Evolutionary conservation across 441 rosid species (phyloP).

Genomic region (Eruca vesicaria): DNA sequence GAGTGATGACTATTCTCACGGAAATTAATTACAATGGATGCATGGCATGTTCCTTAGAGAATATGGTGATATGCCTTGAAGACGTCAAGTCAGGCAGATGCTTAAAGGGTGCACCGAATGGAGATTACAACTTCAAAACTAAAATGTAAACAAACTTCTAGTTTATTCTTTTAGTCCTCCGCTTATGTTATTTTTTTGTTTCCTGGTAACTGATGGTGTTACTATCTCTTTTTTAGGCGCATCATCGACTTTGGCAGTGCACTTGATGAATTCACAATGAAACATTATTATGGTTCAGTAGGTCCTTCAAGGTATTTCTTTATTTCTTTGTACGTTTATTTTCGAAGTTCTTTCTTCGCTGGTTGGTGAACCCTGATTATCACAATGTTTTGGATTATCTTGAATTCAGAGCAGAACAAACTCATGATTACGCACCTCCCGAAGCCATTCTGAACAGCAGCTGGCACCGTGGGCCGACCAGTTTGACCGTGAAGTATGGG

Average conservation of each 20-base stretch:
- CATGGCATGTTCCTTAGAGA: slow-evolving; percentile 53
- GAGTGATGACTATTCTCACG: slow-evolving; percentile 13
- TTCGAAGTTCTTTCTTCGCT: background rate
- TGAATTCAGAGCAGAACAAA: slow-evolving; percentile 83
- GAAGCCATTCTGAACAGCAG: slow-evolving; percentile 84
- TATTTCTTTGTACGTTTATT: slow-evolving; percentile 16
- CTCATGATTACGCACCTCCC: slow-evolving; percentile 86
- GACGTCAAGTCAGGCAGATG: slow-evolving; percentile 80
- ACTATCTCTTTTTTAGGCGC: slow-evolving; percentile 56
- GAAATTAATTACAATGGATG: slow-evolving; percentile 27
- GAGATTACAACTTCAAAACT: slow-evolving; percentile 57
- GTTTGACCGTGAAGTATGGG: slow-evolving; percentile 60
- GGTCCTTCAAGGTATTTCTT: slow-evolving; percentile 89
- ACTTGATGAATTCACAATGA: slow-evolving; percentile 80
- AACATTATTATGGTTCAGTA: slow-evolving; percentile 75
- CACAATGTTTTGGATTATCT: slow-evolving; percentile 21
- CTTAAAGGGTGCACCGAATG: slow-evolving; percentile 65
- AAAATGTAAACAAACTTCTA: slow-evolving; percentile 57
- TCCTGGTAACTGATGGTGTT: slow-evolving; percentile 21
- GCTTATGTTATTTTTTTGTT: slow-evolving; percentile 8
- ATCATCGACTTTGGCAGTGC: slow-evolving; percentile 98
- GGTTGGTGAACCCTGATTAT: slow-evolving; percentile 16
- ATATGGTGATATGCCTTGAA: slow-evolving; percentile 96
- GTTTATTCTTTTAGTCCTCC: slow-evolving; percentile 19
- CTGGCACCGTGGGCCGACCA: slow-evolving; percentile 76